Evolutionary conservation across 192 early-diverging fungal species (phyloP), one percentile per base, ranked within the genome.

Genomic region (Entomortierella lignicola): DNA sequence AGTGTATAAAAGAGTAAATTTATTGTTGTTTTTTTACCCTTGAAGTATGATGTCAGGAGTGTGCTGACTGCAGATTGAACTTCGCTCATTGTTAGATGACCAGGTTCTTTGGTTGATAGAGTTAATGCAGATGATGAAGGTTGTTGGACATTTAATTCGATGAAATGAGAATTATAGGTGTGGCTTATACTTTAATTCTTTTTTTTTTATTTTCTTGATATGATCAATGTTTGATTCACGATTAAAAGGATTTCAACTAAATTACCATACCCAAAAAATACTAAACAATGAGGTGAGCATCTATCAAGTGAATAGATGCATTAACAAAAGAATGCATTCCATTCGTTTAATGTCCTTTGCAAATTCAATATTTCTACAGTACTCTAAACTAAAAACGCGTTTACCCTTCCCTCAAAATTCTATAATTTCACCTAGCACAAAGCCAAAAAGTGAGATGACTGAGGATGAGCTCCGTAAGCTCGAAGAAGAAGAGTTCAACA

Each of bases 401-500:
- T n/a, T n/a, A n/a, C n/a, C n/a, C n/a, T n/a, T n/a, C n/a, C n/a
- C n/a, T n/a, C n/a, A n/a, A 12, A 41, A 39, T 74, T 26, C 29
- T 31, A 15, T 50, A 13, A 30, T 47, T 48, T 8, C 56, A 53
- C 60, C 32, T 64, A 64, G 55, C 66, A 31, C 66, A 74, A 83
- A 83, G 66, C 74, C 85, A 66, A 88, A 85, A 69, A 79, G 88
- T 31, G 89, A 89, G 72, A 89, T 95, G 94, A 94, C 91, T 23
- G 94, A 95, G 80, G 94, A 94, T 77, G 97, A 99, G 85, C 90
- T 99, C 63, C 83, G 83, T 63, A 89, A 89, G 61, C 86, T 94
- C 34, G 97, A 99, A 75, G 94, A 99, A 77, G 84, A 93, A 55
- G 97, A 99, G 85, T 98, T 99, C 83, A 92, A 91, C 68, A 98